Evolutionary conservation across 805 yeast species (phyloP), one percentile per base, ranked within the genome.

Genomic region (Saturnispora quitensis): DNA sequence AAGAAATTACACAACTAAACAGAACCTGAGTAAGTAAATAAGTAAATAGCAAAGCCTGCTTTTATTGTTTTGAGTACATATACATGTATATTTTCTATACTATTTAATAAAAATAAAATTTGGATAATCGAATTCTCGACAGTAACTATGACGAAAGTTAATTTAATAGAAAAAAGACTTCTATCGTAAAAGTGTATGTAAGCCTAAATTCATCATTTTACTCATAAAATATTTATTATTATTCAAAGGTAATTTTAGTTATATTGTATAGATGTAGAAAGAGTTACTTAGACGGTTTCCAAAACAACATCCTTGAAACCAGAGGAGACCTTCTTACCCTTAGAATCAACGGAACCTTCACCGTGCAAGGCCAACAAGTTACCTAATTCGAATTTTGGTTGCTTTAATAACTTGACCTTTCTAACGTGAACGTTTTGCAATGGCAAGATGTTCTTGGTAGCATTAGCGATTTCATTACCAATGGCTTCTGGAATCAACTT

Each of bases 231-330:
- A 43, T 20, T 43, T 27, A 18, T 27, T 47, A 49, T 40, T 50
- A 50, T 43, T 50, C 48, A 35, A 42, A 50, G 52, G 43, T 44
- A 50, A 44, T 50, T 44, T 44, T 48, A 40, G 36, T 50, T 38
- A 20, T 43, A 45, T 44, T 49, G 50, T 50, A 54, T 51, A 53
- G 51, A 55, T 44, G 45, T 48, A 45, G 42, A 40, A 33, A 50
- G 40, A 52, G 40, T 45, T 45, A 28, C 69, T 84, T 89, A 91
- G 73, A 91, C 98, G 72, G 91, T 73, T 82, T 91, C 98, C 77
- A 93, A 89, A 73, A 93, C 89, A 74, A 88, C 97, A 76, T 91
- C 99, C 82, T 91, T 90, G 95, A 89, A 91, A 75, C 95, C 96
- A 65, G 84, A 73, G 66, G 86, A 74, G 70, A 91, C 91, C 77